These are phyloP conservation scores for Berberis vulgaris DNA, from an alignment of 164 flowering plant species.

Conservation along the genomic window DNA sequence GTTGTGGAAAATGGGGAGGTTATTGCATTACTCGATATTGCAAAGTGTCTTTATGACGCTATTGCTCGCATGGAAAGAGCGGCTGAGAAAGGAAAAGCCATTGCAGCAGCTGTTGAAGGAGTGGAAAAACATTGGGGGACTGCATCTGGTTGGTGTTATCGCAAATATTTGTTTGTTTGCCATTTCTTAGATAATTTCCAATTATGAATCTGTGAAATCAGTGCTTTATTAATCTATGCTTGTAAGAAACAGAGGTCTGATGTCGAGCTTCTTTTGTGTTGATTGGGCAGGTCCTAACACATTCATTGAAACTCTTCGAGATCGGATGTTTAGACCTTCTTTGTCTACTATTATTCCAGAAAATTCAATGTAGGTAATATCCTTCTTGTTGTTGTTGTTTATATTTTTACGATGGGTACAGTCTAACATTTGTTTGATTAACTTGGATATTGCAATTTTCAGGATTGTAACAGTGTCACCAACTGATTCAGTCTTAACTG, in stretches of 20 bases:
- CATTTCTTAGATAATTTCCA: neutral
- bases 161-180: slow-evolving; percentile 4
- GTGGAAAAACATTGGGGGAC: slow-evolving; percentile 95
- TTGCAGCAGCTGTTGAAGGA: slow-evolving; percentile 99
- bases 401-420: neutral
- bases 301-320: slow-evolving; percentile 83
- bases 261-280: slow-evolving; percentile 1
- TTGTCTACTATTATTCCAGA: slow-evolving; percentile 80
- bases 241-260: neutral
- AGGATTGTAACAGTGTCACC: slow-evolving; percentile 77
- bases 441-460: slow-evolving; percentile 16
- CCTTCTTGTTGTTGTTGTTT: slow-evolving; percentile 16
- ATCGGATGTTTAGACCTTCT: slow-evolving; percentile 81
- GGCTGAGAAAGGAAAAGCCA: slow-evolving; percentile 97
- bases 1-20: slow-evolving; percentile 98
- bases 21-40: slow-evolving; percentile 92
- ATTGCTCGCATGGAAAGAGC: slow-evolving; percentile 99
- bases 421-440: slow-evolving; percentile 5
- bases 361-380: slow-evolving; percentile 98
- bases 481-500: slow-evolving; percentile 66
- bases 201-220: neutral
- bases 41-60: slow-evolving; percentile 97
- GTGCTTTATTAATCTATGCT: neutral
- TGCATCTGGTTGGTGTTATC: slow-evolving; percentile 47
- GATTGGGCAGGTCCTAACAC: slow-evolving; percentile 62